These are phyloP conservation scores for Friedmanniomyces simplex DNA, from an alignment of 495 filamentous ascomycete species.

Conservation along the genomic window DNA sequence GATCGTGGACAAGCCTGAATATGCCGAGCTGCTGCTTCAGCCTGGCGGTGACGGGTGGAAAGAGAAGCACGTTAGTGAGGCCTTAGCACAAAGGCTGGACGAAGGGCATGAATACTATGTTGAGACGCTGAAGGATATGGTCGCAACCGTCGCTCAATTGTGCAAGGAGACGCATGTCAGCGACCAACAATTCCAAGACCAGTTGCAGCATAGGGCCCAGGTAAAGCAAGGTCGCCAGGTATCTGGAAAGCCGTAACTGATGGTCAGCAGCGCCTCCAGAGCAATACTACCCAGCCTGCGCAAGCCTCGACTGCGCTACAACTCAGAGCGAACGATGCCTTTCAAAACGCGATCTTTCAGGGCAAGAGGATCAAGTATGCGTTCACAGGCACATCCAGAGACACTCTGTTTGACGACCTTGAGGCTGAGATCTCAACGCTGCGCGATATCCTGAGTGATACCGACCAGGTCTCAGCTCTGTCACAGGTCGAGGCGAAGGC, in stretches of 20 bases:
- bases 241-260: too few species aligned
- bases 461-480: background rate
- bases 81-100: background rate
- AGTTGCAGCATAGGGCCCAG: background rate
- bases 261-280: background rate
- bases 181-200: background rate
- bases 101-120: background rate
- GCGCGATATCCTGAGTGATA: background rate
- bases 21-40: background rate
- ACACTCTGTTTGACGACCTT: background rate
- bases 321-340: background rate
- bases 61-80: background rate
- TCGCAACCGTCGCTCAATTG: background rate
- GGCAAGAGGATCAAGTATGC: background rate
- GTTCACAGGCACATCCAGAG: background rate
- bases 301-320: background rate
- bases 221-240: background rate
- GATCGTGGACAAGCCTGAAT: background rate
- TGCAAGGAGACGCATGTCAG: background rate
- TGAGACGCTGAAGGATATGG: slow-evolving; percentile 1
- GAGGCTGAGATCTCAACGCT: background rate
- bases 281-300: background rate
- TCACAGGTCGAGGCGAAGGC: too few species aligned
- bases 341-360: background rate
- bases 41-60: background rate